Evolutionary conservation across 176 grass and related monocot genomes (phyloP).

Genomic region (Cymbopogon citratus): DNA sequence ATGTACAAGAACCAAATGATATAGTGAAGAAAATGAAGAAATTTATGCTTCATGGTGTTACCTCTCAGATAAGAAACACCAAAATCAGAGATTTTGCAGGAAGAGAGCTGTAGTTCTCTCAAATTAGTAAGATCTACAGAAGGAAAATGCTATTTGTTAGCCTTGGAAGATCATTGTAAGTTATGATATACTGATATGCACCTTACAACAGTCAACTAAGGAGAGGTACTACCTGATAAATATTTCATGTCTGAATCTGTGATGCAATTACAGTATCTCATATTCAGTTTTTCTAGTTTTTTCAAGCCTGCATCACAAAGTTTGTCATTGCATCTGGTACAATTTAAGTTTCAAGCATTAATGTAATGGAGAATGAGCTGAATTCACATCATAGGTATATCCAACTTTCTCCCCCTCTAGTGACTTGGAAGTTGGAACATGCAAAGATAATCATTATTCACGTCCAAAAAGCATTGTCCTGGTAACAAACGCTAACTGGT

Average conservation of each 20-base stretch:
- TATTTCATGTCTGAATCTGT: constrained; percentile 85
- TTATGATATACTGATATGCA: background rate
- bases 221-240: constrained; percentile 63
- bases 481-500: background rate
- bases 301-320: constrained; percentile 59
- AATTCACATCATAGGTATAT: constrained; percentile 1
- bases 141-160: constrained; percentile 17
- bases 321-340: background rate
- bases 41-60: constrained; percentile 26
- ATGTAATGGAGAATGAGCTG: background rate
- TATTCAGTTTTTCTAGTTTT: constrained; percentile 84
- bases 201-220: background rate
- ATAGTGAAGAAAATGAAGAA: background rate
- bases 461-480: background rate
- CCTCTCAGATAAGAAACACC: constrained; percentile 84
- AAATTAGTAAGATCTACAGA: constrained; percentile 73
- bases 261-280: constrained; percentile 89
- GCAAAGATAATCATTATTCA: background rate
- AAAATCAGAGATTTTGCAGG: constrained; percentile 75
- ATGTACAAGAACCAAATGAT: constrained; percentile 16
- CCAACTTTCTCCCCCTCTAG: background rate
- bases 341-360: background rate
- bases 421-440: background rate
- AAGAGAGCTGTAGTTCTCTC: constrained; percentile 73
- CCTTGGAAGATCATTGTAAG: constrained; percentile 12